phyloP scores from a whole-genome alignment of 371 early-diverging fungal species.

The Rhizopus sp. region DNA sequence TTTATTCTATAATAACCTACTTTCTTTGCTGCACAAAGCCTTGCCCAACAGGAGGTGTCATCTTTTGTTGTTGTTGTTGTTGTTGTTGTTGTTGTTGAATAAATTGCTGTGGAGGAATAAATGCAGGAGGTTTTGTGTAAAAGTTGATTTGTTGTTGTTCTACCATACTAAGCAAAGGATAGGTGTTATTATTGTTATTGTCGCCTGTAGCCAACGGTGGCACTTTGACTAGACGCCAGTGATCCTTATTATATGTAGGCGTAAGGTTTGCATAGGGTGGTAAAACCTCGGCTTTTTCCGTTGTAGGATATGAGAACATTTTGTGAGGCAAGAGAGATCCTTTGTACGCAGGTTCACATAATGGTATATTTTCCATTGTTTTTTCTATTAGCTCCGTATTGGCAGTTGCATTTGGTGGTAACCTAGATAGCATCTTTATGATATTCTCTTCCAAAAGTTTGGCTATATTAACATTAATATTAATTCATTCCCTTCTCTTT shows the following conservation, averaged over 20 bases:
- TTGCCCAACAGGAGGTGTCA: not conserved
- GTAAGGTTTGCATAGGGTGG: conserved; percentile 47
- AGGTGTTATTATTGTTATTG: not conserved
- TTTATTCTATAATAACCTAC: no score
- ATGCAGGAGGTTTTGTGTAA: conserved; percentile 14
- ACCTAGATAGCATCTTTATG: conserved; percentile 30
- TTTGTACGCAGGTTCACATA: conserved; percentile 49
- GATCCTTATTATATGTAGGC: conserved; percentile 47
- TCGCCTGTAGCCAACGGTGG: conserved; percentile 20
- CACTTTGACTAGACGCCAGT: conserved; percentile 32
- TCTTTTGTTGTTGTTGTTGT: not conserved
- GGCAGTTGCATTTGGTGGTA: conserved; percentile 48
- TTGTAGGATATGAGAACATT: conserved; percentile 58
- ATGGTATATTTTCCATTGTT: conserved; percentile 49
- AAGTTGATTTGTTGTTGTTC: conserved; percentile 29
- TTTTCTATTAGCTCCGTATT: conserved; percentile 40
- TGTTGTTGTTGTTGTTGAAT: conserved; percentile 9
- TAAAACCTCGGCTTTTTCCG: conserved; percentile 38
- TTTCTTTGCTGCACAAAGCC: not conserved
- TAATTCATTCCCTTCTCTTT: not conserved
- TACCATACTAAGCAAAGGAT: conserved; percentile 22
- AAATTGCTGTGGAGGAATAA: conserved; percentile 4
- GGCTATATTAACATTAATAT: conserved; percentile 24
- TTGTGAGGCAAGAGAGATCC: conserved; percentile 58
- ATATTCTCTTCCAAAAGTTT: conserved; percentile 46